phyloP scores from a whole-genome alignment of 805 yeast genomes.

The Kuraishia cidri region DNA sequence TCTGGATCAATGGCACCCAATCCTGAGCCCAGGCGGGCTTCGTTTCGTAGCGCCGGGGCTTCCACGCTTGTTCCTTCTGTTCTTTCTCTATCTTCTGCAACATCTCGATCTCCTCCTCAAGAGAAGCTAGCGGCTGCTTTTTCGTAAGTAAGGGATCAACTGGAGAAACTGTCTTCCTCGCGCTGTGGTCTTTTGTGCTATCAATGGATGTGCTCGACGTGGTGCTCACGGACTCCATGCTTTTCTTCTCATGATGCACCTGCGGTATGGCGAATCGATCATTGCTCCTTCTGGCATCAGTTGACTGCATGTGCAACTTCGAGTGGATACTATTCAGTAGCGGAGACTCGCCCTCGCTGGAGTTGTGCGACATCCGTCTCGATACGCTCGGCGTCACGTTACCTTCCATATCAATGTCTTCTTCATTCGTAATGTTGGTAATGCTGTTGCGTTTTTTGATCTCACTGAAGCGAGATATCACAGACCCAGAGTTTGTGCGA shows the following conservation, averaged over 20 bases:
- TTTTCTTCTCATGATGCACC: background rate
- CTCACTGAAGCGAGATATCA: background rate
- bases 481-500: background rate
- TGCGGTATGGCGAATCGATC: constrained; percentile 2
- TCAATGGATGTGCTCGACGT: background rate
- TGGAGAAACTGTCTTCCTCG: background rate
- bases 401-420: constrained; percentile 33
- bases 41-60: constrained; percentile 52
- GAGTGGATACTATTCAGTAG: constrained; percentile 5
- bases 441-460: constrained; percentile 18
- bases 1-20: constrained; percentile 40
- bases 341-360: constrained; percentile 15
- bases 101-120: constrained; percentile 1
- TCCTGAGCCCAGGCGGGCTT: constrained; percentile 85
- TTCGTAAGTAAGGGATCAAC: background rate
- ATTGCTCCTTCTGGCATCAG: background rate
- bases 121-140: background rate
- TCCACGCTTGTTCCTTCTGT: constrained; percentile 10
- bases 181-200: background rate
- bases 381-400: constrained; percentile 25
- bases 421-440: constrained; percentile 31
- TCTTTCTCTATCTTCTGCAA: background rate
- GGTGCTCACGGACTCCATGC: background rate
- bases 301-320: background rate
- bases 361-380: constrained; percentile 16